Percentiles rank a stretch among this genome's conserved stretches.
phyloP scores from a whole-genome alignment of 331 rosid species.

The Rhamnella rubrinervis region DNA sequence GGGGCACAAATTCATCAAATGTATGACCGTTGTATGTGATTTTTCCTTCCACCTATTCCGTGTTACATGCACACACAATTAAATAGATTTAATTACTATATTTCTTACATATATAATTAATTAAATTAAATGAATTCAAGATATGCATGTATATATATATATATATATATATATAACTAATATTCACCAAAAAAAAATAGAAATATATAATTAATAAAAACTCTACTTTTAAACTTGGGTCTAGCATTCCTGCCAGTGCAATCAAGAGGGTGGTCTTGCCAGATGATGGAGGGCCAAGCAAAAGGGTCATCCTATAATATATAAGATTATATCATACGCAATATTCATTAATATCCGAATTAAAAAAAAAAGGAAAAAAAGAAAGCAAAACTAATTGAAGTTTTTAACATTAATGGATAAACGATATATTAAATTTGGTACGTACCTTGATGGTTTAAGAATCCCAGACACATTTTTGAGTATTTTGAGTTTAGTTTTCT shows the following conservation, averaged over 20 bases:
- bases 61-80: not conserved
- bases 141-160: too few species aligned
- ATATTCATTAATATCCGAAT: too few species aligned
- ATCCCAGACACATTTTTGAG: conserved; percentile 11
- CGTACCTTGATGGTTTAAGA: conserved; percentile 11
- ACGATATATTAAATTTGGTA: too few species aligned
- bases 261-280: conserved; percentile 19
- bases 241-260: conserved; percentile 14
- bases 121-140: too few species aligned
- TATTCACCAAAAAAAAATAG: too few species aligned
- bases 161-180: too few species aligned
- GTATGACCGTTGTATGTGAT: conserved; percentile 11
- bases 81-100: too few species aligned
- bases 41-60: conserved; percentile 4
- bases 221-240: not conserved
- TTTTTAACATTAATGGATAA: too few species aligned
- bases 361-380: too few species aligned
- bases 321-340: too few species aligned
- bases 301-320: conserved; percentile 11
- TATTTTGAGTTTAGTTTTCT: conserved; percentile 12
- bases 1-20: conserved; percentile 9
- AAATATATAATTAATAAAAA: not conserved
- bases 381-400: too few species aligned
- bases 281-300: conserved; percentile 19
- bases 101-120: too few species aligned